Percentiles rank a stretch among this genome's conserved stretches.
phyloP scores from a whole-genome alignment of 148 eudicot genomes.

The Persicaria tinctoria region DNA sequence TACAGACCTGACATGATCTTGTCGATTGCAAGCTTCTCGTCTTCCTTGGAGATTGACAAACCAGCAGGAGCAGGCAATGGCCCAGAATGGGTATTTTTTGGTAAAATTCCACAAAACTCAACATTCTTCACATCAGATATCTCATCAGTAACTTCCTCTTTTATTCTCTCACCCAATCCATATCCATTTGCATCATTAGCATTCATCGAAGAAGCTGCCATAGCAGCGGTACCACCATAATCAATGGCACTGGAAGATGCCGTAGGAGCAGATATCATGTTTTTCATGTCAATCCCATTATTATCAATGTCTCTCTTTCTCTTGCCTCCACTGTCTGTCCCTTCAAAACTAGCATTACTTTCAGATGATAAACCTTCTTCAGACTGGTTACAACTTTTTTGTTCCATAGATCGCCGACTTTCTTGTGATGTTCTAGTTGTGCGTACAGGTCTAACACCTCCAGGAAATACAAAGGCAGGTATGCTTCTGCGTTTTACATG shows the following conservation, averaged over 20 bases:
- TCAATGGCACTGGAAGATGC: constrained; percentile 22
- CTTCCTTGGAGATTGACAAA: constrained; percentile 24
- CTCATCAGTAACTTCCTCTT: constrained; percentile 12
- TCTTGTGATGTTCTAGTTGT: constrained; percentile 41
- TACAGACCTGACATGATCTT: constrained; percentile 48
- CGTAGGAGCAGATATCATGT: constrained; percentile 18
- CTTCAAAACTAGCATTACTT: too few relatives aligned
- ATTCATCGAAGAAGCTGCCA: constrained; percentile 9
- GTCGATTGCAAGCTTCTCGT: not conserved
- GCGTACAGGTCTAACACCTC: constrained; percentile 68
- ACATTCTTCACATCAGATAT: constrained; percentile 8
- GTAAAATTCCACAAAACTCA: constrained; percentile 19
- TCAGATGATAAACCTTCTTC: too few relatives aligned
- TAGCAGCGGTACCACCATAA: constrained; percentile 20
- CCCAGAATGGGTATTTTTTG: constrained; percentile 9
- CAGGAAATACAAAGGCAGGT: constrained; percentile 85
- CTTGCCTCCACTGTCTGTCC: constrained; percentile 28
- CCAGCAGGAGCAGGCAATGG: constrained; percentile 21
- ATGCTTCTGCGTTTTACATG: constrained; percentile 61
- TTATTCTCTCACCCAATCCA: constrained; percentile 13
- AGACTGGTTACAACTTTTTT: not conserved
- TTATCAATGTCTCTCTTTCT: constrained; percentile 42
- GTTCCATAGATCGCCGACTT: constrained; percentile 25
- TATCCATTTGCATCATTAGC: constrained; percentile 15
- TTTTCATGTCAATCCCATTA: constrained; percentile 12